Conservation (phyloP, 345 rosid genomes). For the Moricandia moricandioides region DNA sequence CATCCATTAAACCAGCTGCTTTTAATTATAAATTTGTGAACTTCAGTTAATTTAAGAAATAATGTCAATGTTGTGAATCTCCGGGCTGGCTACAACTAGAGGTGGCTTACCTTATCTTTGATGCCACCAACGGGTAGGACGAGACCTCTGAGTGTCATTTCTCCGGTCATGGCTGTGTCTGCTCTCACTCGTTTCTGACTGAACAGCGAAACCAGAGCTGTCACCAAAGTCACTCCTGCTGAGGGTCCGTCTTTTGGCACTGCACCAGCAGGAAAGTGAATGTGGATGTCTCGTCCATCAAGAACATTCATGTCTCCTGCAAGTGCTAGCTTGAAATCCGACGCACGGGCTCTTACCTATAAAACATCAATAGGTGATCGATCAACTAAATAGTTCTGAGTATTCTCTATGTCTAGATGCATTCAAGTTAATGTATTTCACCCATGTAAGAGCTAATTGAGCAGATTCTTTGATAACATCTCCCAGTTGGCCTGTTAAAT, state of each 20-base stretch:
- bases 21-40: not conserved
- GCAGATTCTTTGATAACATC: conserved; percentile 99
- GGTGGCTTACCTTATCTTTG: conserved; percentile 78
- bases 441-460: conserved; percentile 98
- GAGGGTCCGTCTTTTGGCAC: conserved; percentile 99
- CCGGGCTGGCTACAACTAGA: conserved; percentile 5
- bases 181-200: conserved; percentile 84
- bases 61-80: conserved; percentile 2
- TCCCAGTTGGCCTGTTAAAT: conserved; percentile 97
- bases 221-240: conserved; percentile 95
- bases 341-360: conserved; percentile 91
- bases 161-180: conserved; percentile 99
- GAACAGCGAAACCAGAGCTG: conserved; percentile 87
- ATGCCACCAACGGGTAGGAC: conserved; percentile 97
- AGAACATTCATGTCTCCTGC: conserved; percentile 65
- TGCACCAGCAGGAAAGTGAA: conserved; percentile 99
- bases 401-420: not conserved
- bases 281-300: conserved; percentile 86
- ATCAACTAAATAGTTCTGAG: not conserved
- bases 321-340: conserved; percentile 68
- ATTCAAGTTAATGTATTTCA: conserved; percentile 30
- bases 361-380: conserved; percentile 18
- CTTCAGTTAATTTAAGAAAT: not conserved
- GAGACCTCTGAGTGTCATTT: conserved; percentile 96
- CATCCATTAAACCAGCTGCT: conserved; percentile 3